A percentile compares a stretch with the other conserved stretches of the same genome.
Evolutionary conservation across 1,139 yeast species (phyloP).

Genomic region (Suhomyces ambrosiae): DNA sequence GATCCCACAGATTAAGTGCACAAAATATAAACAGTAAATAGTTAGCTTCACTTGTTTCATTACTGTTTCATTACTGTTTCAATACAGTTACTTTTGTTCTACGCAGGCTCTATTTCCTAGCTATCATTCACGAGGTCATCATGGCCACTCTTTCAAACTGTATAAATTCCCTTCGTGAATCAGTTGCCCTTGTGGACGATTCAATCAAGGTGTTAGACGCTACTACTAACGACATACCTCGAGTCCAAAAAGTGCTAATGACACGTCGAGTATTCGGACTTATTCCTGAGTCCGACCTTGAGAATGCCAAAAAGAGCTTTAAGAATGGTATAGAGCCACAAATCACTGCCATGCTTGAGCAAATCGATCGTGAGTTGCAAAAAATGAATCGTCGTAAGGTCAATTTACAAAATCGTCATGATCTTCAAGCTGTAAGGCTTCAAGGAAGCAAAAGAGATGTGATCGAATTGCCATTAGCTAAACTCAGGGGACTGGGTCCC

Average conservation of each 20-base stretch:
- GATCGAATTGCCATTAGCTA: slow-evolving; percentile 8
- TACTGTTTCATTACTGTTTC: neutral
- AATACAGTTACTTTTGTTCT: neutral
- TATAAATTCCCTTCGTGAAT: slow-evolving; percentile 32
- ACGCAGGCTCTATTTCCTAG: neutral
- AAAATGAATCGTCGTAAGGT: slow-evolving; percentile 27
- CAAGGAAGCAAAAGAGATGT: slow-evolving; percentile 25
- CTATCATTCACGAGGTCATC: no score
- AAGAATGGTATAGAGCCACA: slow-evolving; percentile 38
- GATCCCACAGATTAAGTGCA: no score
- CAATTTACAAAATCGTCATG: slow-evolving; percentile 33
- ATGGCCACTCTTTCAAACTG: slow-evolving; percentile 26
- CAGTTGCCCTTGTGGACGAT: slow-evolving; percentile 34
- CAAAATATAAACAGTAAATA: no score
- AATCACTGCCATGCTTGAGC: slow-evolving; percentile 16
- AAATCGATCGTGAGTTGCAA: slow-evolving; percentile 19
- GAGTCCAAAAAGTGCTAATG: slow-evolving; percentile 35
- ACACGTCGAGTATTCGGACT: slow-evolving; percentile 45
- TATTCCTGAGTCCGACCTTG: slow-evolving; percentile 44
- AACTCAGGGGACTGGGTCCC: slow-evolving; percentile 10
- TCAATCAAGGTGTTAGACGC: slow-evolving; percentile 33
- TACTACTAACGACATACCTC: slow-evolving; percentile 36
- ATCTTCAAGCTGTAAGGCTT: slow-evolving; percentile 36
- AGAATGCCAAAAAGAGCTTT: slow-evolving; percentile 38
- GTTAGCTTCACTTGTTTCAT: no score